These are phyloP conservation scores for Trametes sanguinea DNA, from an alignment of 768 basidiomycete genomes.

Conservation along the genomic window DNA sequence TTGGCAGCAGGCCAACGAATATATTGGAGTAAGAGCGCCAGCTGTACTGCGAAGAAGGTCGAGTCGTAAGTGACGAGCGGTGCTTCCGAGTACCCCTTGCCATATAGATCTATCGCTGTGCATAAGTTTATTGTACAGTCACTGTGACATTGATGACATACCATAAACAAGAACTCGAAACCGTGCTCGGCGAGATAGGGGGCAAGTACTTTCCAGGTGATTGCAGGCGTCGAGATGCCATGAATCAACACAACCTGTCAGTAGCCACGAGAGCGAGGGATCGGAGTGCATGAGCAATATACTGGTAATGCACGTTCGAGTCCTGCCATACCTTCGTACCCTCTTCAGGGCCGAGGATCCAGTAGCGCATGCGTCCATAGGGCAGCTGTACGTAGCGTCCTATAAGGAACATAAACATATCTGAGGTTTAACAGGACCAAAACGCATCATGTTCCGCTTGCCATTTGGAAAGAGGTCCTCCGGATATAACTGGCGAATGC, in stretches of 20 bases:
- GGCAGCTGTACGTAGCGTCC: conserved; percentile 58
- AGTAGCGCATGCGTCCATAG: conserved; percentile 63
- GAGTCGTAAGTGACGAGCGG: conserved; percentile 65
- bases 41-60: conserved; percentile 65
- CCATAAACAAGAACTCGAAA: conserved; percentile 76
- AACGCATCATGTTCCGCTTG: background rate
- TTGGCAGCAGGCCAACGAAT: conserved; percentile 67
- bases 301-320: too few relatives aligned
- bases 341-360: conserved; percentile 69
- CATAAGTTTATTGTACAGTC: background rate
- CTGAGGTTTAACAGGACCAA: too few relatives aligned
- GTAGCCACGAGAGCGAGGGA: background rate
- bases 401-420: background rate
- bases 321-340: conserved; percentile 58
- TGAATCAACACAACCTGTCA: conserved; percentile 72
- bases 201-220: conserved; percentile 74
- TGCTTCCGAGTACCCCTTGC: conserved; percentile 81
- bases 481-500: conserved; percentile 33
- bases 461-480: conserved; percentile 36
- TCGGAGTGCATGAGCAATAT: background rate
- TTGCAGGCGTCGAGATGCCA: conserved; percentile 71
- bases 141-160: conserved; percentile 30
- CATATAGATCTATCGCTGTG: conserved; percentile 63
- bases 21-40: conserved; percentile 81
- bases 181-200: conserved; percentile 61